These are phyloP conservation scores for Mortierella sp. DNA, from an alignment of 371 early-diverging fungal species.

Conservation along the genomic window DNA sequence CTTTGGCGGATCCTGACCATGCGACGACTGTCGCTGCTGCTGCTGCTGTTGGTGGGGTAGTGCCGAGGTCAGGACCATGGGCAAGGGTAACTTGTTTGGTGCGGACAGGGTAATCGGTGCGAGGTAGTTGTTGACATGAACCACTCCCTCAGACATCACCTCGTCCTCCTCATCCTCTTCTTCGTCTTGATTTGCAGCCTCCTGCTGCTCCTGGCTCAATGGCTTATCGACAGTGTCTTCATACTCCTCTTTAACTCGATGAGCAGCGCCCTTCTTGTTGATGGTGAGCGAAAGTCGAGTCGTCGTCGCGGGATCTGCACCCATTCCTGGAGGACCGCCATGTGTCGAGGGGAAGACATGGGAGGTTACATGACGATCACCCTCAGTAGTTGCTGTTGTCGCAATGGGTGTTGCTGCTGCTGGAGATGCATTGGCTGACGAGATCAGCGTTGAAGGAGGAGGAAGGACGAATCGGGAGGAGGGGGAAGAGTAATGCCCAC, in stretches of 20 bases:
- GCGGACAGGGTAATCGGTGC: slow-evolving; percentile 25
- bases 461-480: background rate
- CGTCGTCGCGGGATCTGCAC: background rate
- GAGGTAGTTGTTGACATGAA: slow-evolving; percentile 36
- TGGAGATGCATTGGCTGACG: slow-evolving; percentile 1
- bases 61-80: slow-evolving; percentile 19
- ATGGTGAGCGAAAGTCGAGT: background rate
- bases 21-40: slow-evolving; percentile 6
- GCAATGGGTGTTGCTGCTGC: background rate
- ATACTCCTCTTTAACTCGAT: background rate
- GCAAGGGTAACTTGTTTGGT: slow-evolving; percentile 15
- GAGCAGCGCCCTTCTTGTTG: background rate
- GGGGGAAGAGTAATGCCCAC: slow-evolving; percentile 4
- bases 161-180: slow-evolving; percentile 52
- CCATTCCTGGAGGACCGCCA: background rate
- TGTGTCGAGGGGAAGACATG: background rate
- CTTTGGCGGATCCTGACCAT: slow-evolving; percentile 31
- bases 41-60: slow-evolving; percentile 12
- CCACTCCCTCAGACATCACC: slow-evolving; percentile 58
- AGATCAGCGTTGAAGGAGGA: slow-evolving; percentile 1
- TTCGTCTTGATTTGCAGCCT: background rate
- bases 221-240: background rate
- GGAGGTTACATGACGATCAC: background rate
- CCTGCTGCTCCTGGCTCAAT: background rate
- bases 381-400: background rate